These are phyloP conservation scores for Primulina tabacum DNA, from an alignment of 257 asterid genomes.

Conservation along the genomic window DNA sequence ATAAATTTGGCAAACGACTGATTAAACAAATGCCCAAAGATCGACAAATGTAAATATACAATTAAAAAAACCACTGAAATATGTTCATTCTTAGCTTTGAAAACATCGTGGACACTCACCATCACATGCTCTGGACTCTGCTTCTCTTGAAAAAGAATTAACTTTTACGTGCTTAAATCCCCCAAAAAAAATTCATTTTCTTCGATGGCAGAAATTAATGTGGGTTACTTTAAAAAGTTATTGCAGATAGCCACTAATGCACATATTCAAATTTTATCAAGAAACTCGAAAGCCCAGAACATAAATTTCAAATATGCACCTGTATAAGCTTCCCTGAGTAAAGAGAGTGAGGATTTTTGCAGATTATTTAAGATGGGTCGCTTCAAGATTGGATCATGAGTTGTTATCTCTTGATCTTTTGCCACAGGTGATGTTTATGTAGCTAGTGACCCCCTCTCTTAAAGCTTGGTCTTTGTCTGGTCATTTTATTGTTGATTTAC, in stretches of 20 bases:
- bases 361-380: constrained; percentile 15
- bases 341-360: constrained; percentile 1
- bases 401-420: constrained; percentile 29
- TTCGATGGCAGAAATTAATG: constrained; percentile 16
- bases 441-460: constrained; percentile 8
- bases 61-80: constrained; percentile 24
- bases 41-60: not conserved
- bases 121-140: constrained; percentile 55
- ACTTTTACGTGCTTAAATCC: not conserved
- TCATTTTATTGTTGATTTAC: constrained; percentile 4
- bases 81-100: constrained; percentile 27
- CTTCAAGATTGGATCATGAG: constrained; percentile 34
- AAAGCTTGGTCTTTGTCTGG: not conserved
- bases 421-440: constrained; percentile 28
- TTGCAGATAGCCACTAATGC: constrained; percentile 25
- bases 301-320: constrained; percentile 10
- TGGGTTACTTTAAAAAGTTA: constrained; percentile 15
- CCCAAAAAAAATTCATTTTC: constrained; percentile 10
- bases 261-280: constrained; percentile 20
- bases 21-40: constrained; percentile 1
- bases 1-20: constrained; percentile 11
- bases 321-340: constrained; percentile 3
- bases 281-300: constrained; percentile 27
- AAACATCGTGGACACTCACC: constrained; percentile 31
- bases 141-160: constrained; percentile 22